These are phyloP conservation scores for Tuber umbilicatum DNA, from an alignment of 495 filamentous ascomycete genomes.

Conservation along the genomic window DNA sequence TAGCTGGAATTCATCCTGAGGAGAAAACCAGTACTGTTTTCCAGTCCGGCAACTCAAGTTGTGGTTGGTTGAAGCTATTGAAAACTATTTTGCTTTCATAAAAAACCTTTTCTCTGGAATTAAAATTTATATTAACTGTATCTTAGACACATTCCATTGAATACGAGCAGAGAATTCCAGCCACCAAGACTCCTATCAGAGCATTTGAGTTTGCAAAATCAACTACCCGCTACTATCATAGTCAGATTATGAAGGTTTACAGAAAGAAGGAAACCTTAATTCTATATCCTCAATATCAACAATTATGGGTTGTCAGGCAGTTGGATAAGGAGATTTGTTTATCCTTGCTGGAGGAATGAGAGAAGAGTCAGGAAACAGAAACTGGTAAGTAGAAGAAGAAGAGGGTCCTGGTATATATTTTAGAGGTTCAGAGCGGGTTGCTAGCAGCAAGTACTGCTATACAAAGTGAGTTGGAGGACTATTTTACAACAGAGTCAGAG, in stretches of 20 bases:
- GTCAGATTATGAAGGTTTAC: slow-evolving; percentile 10
- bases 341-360: background rate
- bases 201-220: slow-evolving; percentile 9
- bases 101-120: background rate
- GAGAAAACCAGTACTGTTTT: background rate
- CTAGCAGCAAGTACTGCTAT: background rate
- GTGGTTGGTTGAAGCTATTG: background rate
- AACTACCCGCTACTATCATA: slow-evolving; percentile 5
- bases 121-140: background rate
- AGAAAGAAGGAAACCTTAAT: background rate
- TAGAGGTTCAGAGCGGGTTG: background rate
- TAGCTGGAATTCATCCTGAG: background rate
- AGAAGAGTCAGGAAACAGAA: background rate
- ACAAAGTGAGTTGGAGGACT: background rate
- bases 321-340: background rate
- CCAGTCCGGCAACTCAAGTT: background rate
- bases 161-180: slow-evolving; percentile 1
- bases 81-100: slow-evolving; percentile 1
- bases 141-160: slow-evolving; percentile 7
- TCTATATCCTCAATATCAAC: background rate
- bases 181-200: background rate
- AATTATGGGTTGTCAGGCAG: background rate
- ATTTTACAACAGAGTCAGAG: background rate
- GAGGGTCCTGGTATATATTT: slow-evolving; percentile 4
- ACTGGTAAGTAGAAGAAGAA: background rate